Conservation (phyloP, 176 grass and related monocot species). For the Aegilops tauschii region DNA sequence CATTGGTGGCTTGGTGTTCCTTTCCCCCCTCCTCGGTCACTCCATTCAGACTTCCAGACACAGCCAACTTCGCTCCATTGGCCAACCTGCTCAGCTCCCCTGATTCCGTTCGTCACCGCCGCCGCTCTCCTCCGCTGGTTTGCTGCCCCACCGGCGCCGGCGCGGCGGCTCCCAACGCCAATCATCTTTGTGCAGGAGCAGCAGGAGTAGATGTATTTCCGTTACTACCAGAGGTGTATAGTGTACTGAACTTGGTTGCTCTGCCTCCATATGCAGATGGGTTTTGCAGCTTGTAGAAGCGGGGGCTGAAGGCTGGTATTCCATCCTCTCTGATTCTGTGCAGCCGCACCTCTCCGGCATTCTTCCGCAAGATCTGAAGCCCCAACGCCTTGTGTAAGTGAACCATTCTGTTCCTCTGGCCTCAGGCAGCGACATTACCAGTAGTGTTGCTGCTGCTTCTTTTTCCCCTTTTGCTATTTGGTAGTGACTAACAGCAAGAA, state of each 20-base stretch:
- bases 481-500: background rate
- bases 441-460: background rate
- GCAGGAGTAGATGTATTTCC: background rate
- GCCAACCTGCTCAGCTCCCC: background rate
- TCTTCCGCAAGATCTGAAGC: background rate
- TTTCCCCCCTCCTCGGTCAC: background rate
- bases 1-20: background rate
- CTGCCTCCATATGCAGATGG: background rate
- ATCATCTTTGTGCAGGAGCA: background rate
- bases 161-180: background rate
- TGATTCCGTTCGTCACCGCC: background rate
- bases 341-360: background rate
- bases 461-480: background rate
- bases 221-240: background rate
- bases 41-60: background rate
- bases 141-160: background rate
- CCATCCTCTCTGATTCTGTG: no score
- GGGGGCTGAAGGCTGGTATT: background rate
- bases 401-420: background rate
- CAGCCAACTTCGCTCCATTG: background rate
- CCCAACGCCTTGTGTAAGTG: background rate
- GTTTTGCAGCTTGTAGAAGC: background rate
- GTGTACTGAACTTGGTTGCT: background rate
- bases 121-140: background rate
- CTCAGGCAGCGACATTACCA: background rate